Base-by-base conservation (phyloP, 2,329 filamentous ascomycete species). In the Parastagonospora nodorum region DNA sequence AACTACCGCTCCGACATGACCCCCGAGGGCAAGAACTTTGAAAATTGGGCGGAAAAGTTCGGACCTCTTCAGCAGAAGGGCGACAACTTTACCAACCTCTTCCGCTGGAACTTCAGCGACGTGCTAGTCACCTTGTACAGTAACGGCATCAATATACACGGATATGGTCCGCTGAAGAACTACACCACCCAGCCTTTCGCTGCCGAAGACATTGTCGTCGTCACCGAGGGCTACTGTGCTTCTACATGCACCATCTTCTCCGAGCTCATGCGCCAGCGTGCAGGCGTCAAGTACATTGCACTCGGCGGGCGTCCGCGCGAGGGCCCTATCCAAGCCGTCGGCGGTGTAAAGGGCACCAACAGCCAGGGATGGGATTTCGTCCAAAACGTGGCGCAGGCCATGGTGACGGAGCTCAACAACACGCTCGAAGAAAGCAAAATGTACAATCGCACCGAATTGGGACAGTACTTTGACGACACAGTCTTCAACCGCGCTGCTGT, bases 321-420 rank as follows among this genome's bases (percentile, higher is more conserved):
- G 0, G 74, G 73, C 3, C 79, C 81, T 0, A 88, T 87, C 0
- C 72, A 75, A 54, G 72, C 72, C 31, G 75, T 87, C 14, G 85
- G 86, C n/a, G 87, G 86, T n/a, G 80, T 84, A 41, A 85, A 87
- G 61, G 87, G 86, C 29, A 73, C 75, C 0, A 75, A 80, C 55
- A 63, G 71, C 49, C 58, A 48, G 15, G 60, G 61, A 0, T 72
- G 66, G 67, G 45, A 44, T 16, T 69, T 67, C 51, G 72, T 74
- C 43, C 68, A 72, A 42, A 46, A 47, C 16, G 43, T 66, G 7
- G 61, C 55, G 2, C 60, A 69, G 40, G 59, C 51, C 45, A 50
- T 64, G 8, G 48, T 67, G n/a, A 50, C 45, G 14, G 53, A 66
- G 28, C 49, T 65, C 9, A 62, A 63, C 7, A 55, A 57, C 19